Evolutionary conservation across 306 rosid species (phyloP).

Genomic region (Medicago arabica): DNA sequence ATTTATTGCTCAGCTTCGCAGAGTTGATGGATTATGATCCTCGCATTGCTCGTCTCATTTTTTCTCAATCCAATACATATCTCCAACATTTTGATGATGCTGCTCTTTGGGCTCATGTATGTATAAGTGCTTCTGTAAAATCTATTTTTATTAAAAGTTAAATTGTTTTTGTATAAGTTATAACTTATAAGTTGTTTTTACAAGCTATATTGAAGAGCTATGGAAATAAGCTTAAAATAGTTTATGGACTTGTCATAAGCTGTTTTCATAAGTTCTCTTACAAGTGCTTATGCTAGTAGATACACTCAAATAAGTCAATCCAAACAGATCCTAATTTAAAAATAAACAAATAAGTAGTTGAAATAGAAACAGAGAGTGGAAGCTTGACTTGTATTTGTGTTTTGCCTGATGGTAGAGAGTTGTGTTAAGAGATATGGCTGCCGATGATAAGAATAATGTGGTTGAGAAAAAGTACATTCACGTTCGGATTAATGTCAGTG

Average conservation of each 20-base stretch:
- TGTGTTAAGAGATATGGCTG: conserved; percentile 58
- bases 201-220: background rate
- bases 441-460: conserved; percentile 39
- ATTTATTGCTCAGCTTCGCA: conserved; percentile 55
- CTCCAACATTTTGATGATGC: conserved; percentile 80
- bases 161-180: too few relatives aligned
- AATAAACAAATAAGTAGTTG: background rate
- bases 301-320: too few relatives aligned
- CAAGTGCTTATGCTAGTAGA: too few relatives aligned
- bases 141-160: too few relatives aligned
- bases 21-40: conserved; percentile 76
- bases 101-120: conserved; percentile 79
- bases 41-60: conserved; percentile 64
- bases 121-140: too few relatives aligned
- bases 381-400: conserved; percentile 37
- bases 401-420: conserved; percentile 55
- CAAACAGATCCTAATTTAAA: too few relatives aligned
- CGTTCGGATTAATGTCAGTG: conserved; percentile 69
- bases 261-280: too few relatives aligned
- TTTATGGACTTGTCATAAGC: too few relatives aligned
- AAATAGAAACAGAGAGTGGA: conserved; percentile 1
- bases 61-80: conserved; percentile 62
- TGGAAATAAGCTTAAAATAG: too few relatives aligned
- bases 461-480: conserved; percentile 68
- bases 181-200: background rate